A percentile compares a stretch with the other conserved stretches of the same genome.
phyloP scores from a whole-genome alignment of 352 stramenopile species.

The Phytophthora sp. region DNA sequence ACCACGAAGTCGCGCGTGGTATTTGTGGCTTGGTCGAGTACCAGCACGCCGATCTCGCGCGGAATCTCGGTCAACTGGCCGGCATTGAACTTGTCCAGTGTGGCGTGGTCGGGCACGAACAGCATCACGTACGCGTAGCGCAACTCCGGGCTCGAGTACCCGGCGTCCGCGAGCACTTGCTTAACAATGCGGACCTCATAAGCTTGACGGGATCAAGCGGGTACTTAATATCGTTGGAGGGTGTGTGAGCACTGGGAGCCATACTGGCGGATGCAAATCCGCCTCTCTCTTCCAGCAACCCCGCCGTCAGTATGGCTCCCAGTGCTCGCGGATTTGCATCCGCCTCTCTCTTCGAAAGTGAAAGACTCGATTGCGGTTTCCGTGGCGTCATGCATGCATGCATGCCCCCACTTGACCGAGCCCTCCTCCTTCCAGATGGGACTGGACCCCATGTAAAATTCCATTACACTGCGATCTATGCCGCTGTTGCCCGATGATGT shows the following conservation, averaged over 20 bases:
- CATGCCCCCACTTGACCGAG: too few species aligned
- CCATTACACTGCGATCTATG: constrained; percentile 16
- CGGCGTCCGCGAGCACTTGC: constrained; percentile 47
- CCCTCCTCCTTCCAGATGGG: constrained; percentile 9
- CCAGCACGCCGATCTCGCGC: constrained; percentile 46
- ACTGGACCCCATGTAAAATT: not conserved
- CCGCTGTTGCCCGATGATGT: constrained; percentile 24
- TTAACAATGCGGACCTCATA: constrained; percentile 52
- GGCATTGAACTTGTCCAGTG: constrained; percentile 44
- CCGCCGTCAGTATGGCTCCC: constrained; percentile 32
- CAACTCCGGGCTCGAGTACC: constrained; percentile 39
- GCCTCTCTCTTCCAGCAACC: too few species aligned
- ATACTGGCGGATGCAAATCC: constrained; percentile 34
- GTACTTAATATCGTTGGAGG: constrained; percentile 35
- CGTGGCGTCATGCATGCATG: too few species aligned
- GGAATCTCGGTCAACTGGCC: constrained; percentile 41
- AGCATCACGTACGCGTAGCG: constrained; percentile 64
- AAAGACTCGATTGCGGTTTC: constrained; percentile 9
- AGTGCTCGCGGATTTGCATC: too few species aligned
- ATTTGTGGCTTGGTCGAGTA: constrained; percentile 49
- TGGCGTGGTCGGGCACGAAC: constrained; percentile 54
- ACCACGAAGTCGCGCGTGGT: constrained; percentile 46
- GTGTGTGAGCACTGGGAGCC: constrained; percentile 32
- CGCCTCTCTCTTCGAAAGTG: too few species aligned
- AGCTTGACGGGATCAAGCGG: constrained; percentile 53